Conservation (phyloP, 805 yeast species). For the Candida vartiovaarae region DNA sequence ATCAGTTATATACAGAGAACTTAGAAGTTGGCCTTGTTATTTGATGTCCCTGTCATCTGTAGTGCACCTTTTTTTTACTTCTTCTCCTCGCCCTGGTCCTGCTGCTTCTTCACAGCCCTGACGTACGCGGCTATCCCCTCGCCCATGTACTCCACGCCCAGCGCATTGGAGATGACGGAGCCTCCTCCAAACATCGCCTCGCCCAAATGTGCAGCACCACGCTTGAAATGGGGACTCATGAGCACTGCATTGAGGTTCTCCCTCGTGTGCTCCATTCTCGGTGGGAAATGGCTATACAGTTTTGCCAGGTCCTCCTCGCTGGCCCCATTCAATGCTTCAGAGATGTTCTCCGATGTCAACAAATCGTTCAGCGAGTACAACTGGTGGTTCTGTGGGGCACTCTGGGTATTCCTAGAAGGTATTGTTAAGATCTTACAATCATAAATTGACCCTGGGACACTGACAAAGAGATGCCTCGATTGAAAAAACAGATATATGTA, state of each 20-base stretch:
- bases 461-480: background rate
- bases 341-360: constrained; percentile 9
- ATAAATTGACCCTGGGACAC: background rate
- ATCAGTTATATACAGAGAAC: no score
- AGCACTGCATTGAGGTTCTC: constrained; percentile 36
- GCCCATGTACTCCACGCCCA: constrained; percentile 43
- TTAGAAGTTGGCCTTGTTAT: no score
- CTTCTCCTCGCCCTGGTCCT: background rate
- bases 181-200: constrained; percentile 44
- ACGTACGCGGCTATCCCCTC: constrained; percentile 50
- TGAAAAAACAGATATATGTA: constrained; percentile 1
- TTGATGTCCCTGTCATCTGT: background rate
- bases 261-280: constrained; percentile 30
- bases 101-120: constrained; percentile 31
- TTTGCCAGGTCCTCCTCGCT: constrained; percentile 29
- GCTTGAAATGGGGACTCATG: constrained; percentile 42
- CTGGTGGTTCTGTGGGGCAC: background rate
- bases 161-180: constrained; percentile 38
- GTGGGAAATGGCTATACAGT: constrained; percentile 36
- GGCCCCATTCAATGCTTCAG: constrained; percentile 10
- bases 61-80: background rate
- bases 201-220: constrained; percentile 34
- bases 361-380: constrained; percentile 11
- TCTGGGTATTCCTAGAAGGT: background rate
- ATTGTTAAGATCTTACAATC: no score